phyloP scores from a whole-genome alignment of 2,329 filamentous ascomycete species.

The Thielaviopsis euricoi region DNA sequence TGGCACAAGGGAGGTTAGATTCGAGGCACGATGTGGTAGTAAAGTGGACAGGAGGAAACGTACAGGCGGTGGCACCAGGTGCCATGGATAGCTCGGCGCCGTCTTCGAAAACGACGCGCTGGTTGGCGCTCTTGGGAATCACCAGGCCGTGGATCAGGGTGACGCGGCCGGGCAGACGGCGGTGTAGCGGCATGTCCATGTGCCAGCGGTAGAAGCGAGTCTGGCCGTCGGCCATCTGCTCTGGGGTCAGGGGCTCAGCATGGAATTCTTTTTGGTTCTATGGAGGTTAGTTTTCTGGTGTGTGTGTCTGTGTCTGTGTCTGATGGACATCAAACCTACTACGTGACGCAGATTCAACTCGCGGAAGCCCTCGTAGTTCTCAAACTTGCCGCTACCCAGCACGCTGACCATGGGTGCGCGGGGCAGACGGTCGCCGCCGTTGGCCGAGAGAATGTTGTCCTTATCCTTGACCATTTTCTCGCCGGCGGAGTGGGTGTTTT shows the following conservation, averaged over 20 bases:
- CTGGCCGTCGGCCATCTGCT: slow-evolving; percentile 8
- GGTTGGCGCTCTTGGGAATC: slow-evolving; percentile 5
- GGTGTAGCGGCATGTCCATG: slow-evolving; percentile 11
- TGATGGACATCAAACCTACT: neutral
- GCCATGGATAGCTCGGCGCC: slow-evolving; percentile 1
- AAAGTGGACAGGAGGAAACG: neutral
- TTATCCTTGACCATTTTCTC: slow-evolving; percentile 11
- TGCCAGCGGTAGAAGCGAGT: slow-evolving; percentile 12
- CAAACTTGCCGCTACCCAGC: slow-evolving; percentile 8
- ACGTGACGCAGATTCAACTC: slow-evolving; percentile 9
- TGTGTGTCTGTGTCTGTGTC: neutral
- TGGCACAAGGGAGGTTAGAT: neutral
- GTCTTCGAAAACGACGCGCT: slow-evolving; percentile 8
- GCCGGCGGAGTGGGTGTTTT: slow-evolving; percentile 9
- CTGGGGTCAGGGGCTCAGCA: slow-evolving; percentile 4
- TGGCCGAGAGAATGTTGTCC: slow-evolving; percentile 9
- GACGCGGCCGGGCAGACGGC: slow-evolving; percentile 9
- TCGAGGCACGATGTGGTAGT: no score
- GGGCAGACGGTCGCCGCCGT: slow-evolving; percentile 8
- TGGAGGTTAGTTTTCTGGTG: neutral
- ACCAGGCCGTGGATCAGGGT: slow-evolving; percentile 10
- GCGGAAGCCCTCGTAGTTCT: slow-evolving; percentile 6
- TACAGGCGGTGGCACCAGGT: slow-evolving; percentile 9
- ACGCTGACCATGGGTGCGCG: slow-evolving; percentile 10
- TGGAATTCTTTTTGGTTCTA: slow-evolving; percentile 12